phyloP scores from a whole-genome alignment of 352 stramenopile species.

The Aphanomyces stellatus region DNA sequence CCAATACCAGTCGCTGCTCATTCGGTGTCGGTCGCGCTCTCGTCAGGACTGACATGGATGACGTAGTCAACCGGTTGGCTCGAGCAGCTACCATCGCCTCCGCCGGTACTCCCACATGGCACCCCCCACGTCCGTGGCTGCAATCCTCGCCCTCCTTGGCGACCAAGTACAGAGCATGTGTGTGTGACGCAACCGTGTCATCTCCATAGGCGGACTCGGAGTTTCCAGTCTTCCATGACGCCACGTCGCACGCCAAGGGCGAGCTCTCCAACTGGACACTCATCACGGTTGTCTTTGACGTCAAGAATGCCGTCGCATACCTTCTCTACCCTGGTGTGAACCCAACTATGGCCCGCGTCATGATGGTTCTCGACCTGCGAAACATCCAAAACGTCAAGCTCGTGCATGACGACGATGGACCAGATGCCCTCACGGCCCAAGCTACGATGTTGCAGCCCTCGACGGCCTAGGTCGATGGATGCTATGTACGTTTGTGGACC shows the following conservation, averaged over 20 bases:
- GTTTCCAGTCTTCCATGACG: constrained; percentile 60
- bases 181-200: background rate
- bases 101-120: constrained; percentile 44
- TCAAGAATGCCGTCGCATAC: constrained; percentile 23
- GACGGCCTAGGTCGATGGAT: background rate
- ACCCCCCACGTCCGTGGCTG: constrained; percentile 30
- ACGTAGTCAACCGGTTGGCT: constrained; percentile 42
- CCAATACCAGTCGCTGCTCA: constrained; percentile 58
- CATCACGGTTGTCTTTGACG: constrained; percentile 56
- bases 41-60: too few species aligned
- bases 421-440: background rate
- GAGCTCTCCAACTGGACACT: constrained; percentile 67
- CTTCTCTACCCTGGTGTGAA: constrained; percentile 13
- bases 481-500: too few species aligned
- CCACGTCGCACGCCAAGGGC: constrained; percentile 38
- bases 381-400: constrained; percentile 5
- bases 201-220: constrained; percentile 28
- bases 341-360: background rate
- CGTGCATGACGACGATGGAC: background rate
- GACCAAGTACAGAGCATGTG: constrained; percentile 31
- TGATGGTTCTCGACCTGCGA: constrained; percentile 17
- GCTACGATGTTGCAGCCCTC: background rate
- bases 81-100: constrained; percentile 60
- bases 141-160: constrained; percentile 48
- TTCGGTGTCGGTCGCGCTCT: constrained; percentile 17